Evolutionary conservation across 495 filamentous ascomycete genomes (phyloP), one percentile per base, ranked within the genome.

Genomic region (Hypoxylon intermedium): DNA sequence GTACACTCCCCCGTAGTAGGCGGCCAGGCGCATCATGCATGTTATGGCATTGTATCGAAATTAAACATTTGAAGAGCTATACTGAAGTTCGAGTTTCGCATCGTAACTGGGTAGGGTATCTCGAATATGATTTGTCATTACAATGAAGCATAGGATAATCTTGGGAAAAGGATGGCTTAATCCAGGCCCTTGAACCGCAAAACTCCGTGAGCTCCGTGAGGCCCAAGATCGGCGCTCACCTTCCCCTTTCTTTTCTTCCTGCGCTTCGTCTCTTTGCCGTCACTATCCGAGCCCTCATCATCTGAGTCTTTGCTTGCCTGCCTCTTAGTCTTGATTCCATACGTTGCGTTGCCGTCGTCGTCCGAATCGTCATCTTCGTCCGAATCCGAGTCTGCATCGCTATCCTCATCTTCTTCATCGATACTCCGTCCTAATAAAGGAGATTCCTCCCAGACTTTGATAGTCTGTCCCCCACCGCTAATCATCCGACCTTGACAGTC

Each of bases 401-500:
- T 75, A 5, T 77, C 66, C 1, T 67, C 74, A 9, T 80, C 80
- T 4, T 74, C 75, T 18, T 72, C 70, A 1, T 72, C 74, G 9
- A 69, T 72, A 1, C 67, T 74, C 19, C 71, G 61, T 6, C 59
- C 70, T 15, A 73, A 74, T 24, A 75, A 77, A 38, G 70, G 57
- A 12, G 72, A 74, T 66, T 89, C 84, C 62, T 86, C 78, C 92
- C 92, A 97, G 7, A 97, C 86, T 76, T 96, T 96, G 60, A 97
- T 81, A 0, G 85, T 79, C 65, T 82, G 81, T 2, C 92, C 92
- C 47, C 92, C 92, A 31, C 90, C 92, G 70, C 86, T 92, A 46
- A 96, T 89, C 83, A 97, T 84, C 44, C 92, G 82, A 46, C 91
- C 88, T 41, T 86, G 85, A 41, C 88, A 87, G 72, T 96, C 92